Evolutionary conservation across 495 filamentous ascomycete genomes (phyloP).

Genomic region (Aspergillus saccharolyticus): DNA sequence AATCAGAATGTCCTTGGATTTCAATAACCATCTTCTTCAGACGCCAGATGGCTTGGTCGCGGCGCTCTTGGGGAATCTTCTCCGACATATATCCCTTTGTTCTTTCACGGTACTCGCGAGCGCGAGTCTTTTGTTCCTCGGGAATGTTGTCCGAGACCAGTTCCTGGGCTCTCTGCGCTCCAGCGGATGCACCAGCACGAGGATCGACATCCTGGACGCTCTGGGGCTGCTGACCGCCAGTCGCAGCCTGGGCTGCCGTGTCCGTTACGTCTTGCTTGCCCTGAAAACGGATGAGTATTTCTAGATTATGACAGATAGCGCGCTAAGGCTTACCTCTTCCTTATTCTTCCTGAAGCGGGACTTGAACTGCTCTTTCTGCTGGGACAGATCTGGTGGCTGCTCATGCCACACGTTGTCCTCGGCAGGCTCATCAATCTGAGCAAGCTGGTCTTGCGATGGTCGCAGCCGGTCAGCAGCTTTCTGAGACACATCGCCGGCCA

Average conservation of each 20-base stretch:
- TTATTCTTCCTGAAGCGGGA: constrained; percentile 63
- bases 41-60: constrained; percentile 86
- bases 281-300: constrained; percentile 10
- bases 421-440: constrained; percentile 75
- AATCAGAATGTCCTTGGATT: constrained; percentile 89
- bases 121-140: constrained; percentile 26
- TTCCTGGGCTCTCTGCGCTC: constrained; percentile 45
- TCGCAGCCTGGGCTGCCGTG: constrained; percentile 50
- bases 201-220: constrained; percentile 48
- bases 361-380: constrained; percentile 60
- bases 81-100: constrained; percentile 67
- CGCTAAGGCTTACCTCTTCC: constrained; percentile 30
- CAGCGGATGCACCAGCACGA: constrained; percentile 44
- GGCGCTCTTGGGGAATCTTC: constrained; percentile 90
- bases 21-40: constrained; percentile 98
- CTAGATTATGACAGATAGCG: not conserved
- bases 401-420: constrained; percentile 94
- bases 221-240: constrained; percentile 42
- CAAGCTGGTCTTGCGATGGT: constrained; percentile 72
- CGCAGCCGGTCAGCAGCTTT: constrained; percentile 74
- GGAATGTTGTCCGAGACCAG: constrained; percentile 46
- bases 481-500: constrained; percentile 81
- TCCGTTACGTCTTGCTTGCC: constrained; percentile 46
- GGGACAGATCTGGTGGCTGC: constrained; percentile 63
- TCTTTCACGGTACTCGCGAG: constrained; percentile 35